Conservation (phyloP, 176 grass and related monocot genomes). For the Sorghum bicolor region DNA sequence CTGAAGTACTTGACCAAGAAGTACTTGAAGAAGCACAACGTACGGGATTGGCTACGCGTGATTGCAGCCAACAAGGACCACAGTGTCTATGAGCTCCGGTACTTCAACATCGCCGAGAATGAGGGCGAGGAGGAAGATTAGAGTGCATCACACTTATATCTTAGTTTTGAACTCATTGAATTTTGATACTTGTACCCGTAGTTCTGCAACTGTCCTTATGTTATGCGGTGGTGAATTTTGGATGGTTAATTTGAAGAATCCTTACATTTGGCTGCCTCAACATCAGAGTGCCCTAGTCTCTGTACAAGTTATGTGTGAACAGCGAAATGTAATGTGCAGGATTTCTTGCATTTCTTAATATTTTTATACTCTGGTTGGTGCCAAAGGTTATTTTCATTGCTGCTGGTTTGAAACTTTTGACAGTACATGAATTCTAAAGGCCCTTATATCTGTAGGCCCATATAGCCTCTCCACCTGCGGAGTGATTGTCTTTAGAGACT, state of each 20-base stretch:
- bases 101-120: constrained; percentile 88
- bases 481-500: no score
- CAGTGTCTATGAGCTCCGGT: constrained; percentile 65
- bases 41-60: constrained; percentile 82
- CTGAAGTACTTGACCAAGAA: constrained; percentile 95
- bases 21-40: constrained; percentile 93
- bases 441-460: no score
- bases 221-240: constrained; percentile 26
- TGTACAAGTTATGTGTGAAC: neutral
- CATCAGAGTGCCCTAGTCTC: neutral
- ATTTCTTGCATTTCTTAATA: neutral
- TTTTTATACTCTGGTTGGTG: neutral
- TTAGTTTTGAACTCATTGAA: constrained; percentile 39
- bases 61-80: constrained; percentile 84
- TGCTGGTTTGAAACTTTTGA: neutral
- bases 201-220: constrained; percentile 16
- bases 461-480: no score
- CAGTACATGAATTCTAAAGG: neutral
- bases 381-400: neutral
- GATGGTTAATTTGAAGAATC: constrained; percentile 36
- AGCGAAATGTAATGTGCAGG: neutral
- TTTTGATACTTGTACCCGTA: constrained; percentile 41
- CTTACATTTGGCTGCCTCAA: constrained; percentile 15
- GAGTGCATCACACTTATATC: constrained; percentile 15
- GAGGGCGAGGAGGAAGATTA: constrained; percentile 95